Evolutionary conservation across 169 alveolate genomes (phyloP).

Genomic region (Plasmodium yoelii): DNA sequence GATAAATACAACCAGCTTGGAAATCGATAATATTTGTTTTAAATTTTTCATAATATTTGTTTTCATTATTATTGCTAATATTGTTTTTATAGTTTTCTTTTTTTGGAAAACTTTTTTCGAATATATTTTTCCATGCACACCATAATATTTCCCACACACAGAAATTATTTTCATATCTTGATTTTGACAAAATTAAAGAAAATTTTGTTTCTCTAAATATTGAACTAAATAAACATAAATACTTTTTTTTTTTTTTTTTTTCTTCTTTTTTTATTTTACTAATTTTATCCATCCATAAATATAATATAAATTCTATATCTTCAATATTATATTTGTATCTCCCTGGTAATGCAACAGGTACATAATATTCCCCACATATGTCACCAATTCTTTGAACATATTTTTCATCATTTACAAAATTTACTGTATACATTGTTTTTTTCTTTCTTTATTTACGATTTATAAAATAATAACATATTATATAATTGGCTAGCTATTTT

Average conservation of each 20-base stretch:
- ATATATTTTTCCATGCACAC: conserved; percentile 67
- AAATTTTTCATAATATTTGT: conserved; percentile 20
- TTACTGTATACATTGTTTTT: conserved; percentile 61
- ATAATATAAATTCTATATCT: conserved; percentile 50
- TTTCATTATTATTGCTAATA: background rate
- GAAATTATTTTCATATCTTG: conserved; percentile 49
- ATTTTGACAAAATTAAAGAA: conserved; percentile 52
- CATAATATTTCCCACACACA: conserved; percentile 62
- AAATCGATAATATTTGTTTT: conserved; percentile 25
- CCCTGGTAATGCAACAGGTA: conserved; percentile 53
- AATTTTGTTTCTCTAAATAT: conserved; percentile 60
- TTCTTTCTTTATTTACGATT: background rate
- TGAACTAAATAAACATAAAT: conserved; percentile 13
- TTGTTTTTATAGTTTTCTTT: background rate
- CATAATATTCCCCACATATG: conserved; percentile 45
- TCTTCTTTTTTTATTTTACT: conserved; percentile 24
- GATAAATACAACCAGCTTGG: conserved; percentile 68
- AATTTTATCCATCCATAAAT: conserved; percentile 45
- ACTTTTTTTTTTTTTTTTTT: conserved; percentile 10
- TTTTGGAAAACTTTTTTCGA: conserved; percentile 36
- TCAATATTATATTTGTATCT: conserved; percentile 50
- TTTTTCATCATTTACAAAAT: conserved; percentile 16
- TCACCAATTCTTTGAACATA: conserved; percentile 64
- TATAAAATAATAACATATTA: too few species aligned
- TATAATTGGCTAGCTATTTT: too few species aligned